Evolutionary conservation across 2,329 filamentous ascomycete genomes (phyloP).

Genomic region (Fusarium palustre): DNA sequence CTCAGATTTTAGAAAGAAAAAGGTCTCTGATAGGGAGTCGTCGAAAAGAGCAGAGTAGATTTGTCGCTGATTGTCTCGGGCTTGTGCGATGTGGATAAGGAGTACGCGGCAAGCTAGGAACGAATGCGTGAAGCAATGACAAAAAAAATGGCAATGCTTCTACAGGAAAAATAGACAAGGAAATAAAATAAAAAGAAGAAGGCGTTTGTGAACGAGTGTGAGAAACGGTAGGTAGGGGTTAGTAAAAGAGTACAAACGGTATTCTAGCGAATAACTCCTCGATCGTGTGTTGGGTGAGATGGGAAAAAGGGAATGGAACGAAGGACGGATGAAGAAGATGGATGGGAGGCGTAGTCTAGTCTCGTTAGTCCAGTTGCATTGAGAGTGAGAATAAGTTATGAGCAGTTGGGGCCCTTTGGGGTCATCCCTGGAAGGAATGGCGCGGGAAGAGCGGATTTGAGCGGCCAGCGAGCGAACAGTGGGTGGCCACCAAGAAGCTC

Average conservation of each 20-base stretch:
- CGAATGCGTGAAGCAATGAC: conserved; percentile 14
- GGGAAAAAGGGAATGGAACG: conserved; percentile 22
- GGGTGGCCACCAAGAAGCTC: background rate
- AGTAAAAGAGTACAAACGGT: conserved; percentile 15
- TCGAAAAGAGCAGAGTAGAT: conserved; percentile 23
- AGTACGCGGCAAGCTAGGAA: conserved; percentile 33
- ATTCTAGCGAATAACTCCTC: conserved; percentile 27
- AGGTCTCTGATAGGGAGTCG: conserved; percentile 20
- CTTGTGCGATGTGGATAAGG: conserved; percentile 35
- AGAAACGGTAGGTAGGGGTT: conserved; percentile 21
- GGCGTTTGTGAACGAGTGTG: conserved; percentile 31
- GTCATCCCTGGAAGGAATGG: conserved; percentile 14
- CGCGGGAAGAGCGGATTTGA: conserved; percentile 35
- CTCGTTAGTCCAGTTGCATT: background rate
- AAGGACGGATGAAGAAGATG: conserved; percentile 33
- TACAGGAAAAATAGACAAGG: background rate
- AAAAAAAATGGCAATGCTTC: background rate
- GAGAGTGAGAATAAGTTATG: conserved; percentile 11
- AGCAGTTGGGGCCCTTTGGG: background rate
- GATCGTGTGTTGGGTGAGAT: conserved; percentile 22
- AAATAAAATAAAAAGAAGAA: conserved; percentile 5
- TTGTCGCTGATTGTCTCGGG: conserved; percentile 35
- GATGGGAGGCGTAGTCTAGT: conserved; percentile 5
- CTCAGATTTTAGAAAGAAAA: conserved; percentile 22
- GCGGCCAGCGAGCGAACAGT: conserved; percentile 11